Percentiles rank a stretch among this genome's conserved stretches.
phyloP scores from a whole-genome alignment of 2,329 filamentous ascomycete species.

The Hymenoscyphus fraxineus region DNA sequence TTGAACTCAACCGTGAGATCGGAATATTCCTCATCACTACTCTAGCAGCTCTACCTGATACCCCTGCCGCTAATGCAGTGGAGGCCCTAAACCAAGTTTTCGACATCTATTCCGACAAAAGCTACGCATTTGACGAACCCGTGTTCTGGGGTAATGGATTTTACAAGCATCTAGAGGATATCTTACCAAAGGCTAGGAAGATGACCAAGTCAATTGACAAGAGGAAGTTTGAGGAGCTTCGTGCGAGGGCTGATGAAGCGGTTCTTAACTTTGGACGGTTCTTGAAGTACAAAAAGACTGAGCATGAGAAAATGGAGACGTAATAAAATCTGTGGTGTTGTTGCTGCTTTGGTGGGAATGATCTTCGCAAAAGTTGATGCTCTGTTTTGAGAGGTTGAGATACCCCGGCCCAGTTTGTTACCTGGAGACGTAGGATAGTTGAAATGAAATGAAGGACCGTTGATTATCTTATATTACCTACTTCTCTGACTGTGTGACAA shows the following conservation, averaged over 20 bases:
- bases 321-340: neutral
- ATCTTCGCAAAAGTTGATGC: neutral
- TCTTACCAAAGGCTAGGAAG: constrained; percentile 50
- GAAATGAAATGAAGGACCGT: too few relatives aligned
- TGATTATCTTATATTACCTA: too few relatives aligned
- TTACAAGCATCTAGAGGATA: constrained; percentile 54
- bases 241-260: constrained; percentile 57
- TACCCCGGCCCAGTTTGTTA: too few relatives aligned
- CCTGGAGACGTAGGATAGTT: too few relatives aligned
- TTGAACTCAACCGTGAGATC: constrained; percentile 56
- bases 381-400: too few relatives aligned
- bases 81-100: constrained; percentile 65
- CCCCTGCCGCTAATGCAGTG: constrained; percentile 54
- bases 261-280: constrained; percentile 59
- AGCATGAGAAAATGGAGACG: constrained; percentile 18
- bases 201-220: constrained; percentile 61
- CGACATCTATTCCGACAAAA: constrained; percentile 63
- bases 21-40: constrained; percentile 59
- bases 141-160: constrained; percentile 64
- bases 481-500: too few relatives aligned
- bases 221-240: constrained; percentile 52
- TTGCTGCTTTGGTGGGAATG: neutral
- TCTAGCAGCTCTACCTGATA: constrained; percentile 48
- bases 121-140: constrained; percentile 52
- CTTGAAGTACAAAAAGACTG: constrained; percentile 55